Evolutionary conservation across 139 green algal genomes (phyloP), one percentile per base, ranked within the genome.

Genomic region (Chlamydomonas sp.): DNA sequence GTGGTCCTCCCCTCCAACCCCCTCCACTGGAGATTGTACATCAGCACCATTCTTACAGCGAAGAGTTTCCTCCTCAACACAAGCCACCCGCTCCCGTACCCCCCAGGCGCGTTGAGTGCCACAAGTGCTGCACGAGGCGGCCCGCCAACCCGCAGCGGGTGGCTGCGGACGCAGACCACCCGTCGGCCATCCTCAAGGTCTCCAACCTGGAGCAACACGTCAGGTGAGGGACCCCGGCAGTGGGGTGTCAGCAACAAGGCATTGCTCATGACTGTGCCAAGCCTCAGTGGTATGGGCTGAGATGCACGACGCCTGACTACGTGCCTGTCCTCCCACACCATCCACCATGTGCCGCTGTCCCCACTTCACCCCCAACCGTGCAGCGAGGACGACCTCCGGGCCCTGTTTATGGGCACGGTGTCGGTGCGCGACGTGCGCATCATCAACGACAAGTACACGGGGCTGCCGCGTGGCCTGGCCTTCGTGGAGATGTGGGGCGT

Each of bases 91-190:
- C 31, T 80, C 31, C 17, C 68, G 62, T n/a, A 59, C 31, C 82
- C 67, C 60, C 76, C 92, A 97, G 95, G 89, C 93, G 95, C 64
- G n/a, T 91, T 57, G 95, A 96, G 79, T 97, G 95, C 89, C 95
- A 95, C 88, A 93, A 97, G 80, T 97, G 95, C 92, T 94, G 83
- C 71, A 89, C 88, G 10, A 77, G 81, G 1, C 88, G 93, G 3
- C 90, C 91, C 6, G 79, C 88, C 10, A 86, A 94, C 49, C 86
- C 93, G 2, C 84, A 81, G 59, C 88, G 90, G 7, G 83, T 96
- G 2, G 78, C 71, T 3, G 61, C 64, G 1, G 90, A 92, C 7
- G 77, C 84, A 9, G 90, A 94, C 20, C 89, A 71, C 10, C 94
- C 95, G 61, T 96, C 91, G 7, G 69, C 80, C 90, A 91, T 96